Evolutionary conservation across 2,329 filamentous ascomycete genomes (phyloP), one percentile per base, ranked within the genome.

Genomic region (Akanthomyces uredinophilus): DNA sequence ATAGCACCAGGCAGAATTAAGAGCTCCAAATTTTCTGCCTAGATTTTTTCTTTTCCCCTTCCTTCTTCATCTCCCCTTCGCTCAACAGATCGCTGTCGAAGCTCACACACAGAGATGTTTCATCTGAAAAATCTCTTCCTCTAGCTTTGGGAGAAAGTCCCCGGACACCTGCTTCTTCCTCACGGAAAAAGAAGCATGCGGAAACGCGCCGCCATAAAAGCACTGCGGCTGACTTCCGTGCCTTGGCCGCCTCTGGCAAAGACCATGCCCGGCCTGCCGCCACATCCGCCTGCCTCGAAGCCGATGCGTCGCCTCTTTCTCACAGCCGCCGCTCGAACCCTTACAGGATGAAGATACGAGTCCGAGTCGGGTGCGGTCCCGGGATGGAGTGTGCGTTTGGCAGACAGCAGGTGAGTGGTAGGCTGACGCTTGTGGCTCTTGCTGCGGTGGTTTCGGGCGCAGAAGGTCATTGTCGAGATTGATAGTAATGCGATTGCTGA

Each of bases 161-260:
- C 94, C 94, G 94, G 94, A 97, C 93, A 84, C 83, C 83, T 79
- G 76, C 73, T 70, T 64, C 73, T 68, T 69, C 66, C 70, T 73
- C 68, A 63, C 67, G 69, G 72, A 72, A 72, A 72, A 71, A 71
- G 71, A 79, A 59, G 75, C 80, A 77, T 85, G 93, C 92, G 91
- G 92, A 96, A 96, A 97, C 91, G 92, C 93, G 91, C 92, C 93
- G 93, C 92, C 94, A 96, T 93, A 97, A 88, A 96, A 96, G 93
- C 92, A 92, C 84, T 81, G 92, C 91, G 92, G 92, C 89, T 93
- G 79, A 92, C 85, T 86, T 86, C 82, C 81, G 83, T 81, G 78
- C 80, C 79, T 79, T 79, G 80, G 78, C 79, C 79, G 77, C 79
- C 77, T 73, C 73, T 74, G 68, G 70, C 69, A 64, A 68, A 65